Evolutionary conservation across 1,284 basidiomycete species (phyloP), one percentile per base, ranked within the genome.

Genomic region (Sphaerobolus stellatus): DNA sequence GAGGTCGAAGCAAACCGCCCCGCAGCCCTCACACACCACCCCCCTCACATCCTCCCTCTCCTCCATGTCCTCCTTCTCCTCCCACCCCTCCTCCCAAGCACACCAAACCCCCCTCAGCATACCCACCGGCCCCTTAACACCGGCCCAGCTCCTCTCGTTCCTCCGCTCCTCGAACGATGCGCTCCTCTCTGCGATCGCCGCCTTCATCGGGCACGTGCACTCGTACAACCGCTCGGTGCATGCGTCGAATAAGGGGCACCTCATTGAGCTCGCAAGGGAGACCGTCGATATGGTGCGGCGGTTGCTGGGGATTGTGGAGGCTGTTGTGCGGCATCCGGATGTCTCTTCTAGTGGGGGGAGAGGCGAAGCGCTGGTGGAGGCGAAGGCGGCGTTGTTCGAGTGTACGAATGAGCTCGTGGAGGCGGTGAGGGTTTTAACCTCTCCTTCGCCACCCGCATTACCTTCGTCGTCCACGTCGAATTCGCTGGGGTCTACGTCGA

Each of bases 121-220:
- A 64, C 88, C 89, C 38, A 76, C 77, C 38, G 88, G 89, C 6
- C 83, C 86, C 27, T 82, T 83, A 45, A 83, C 80, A 20, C 77
- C 82, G 28, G 68, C 76, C 3, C 82, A 88, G 62, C 82, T 91
- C 4, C 78, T 88, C 68, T 84, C 87, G 51, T 80, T 82, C 4
- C 75, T 92, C 27, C 83, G 86, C 20, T 70, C 77, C 50, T 90
- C 91, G 9, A 92, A 96, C 68, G 93, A 96, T 65, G 84, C 90
- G 57, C 89, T 97, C 60, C 77, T 98, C 6, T 96, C 93, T 4
- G 91, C 92, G 16, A 93, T 98, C 63, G 95, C 96, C 11, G 94
- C 94, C 2, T 95, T 99, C 69, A 96, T 99, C 64, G 95, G 95
- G 1, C 94, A 98, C 65, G 90, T 94, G 1, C 95, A 99, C 66